A percentile compares a stretch with the other conserved stretches of the same genome.
Evolutionary conservation across 345 rosid genomes (phyloP).

Genomic region (Arabis hirsuta): DNA sequence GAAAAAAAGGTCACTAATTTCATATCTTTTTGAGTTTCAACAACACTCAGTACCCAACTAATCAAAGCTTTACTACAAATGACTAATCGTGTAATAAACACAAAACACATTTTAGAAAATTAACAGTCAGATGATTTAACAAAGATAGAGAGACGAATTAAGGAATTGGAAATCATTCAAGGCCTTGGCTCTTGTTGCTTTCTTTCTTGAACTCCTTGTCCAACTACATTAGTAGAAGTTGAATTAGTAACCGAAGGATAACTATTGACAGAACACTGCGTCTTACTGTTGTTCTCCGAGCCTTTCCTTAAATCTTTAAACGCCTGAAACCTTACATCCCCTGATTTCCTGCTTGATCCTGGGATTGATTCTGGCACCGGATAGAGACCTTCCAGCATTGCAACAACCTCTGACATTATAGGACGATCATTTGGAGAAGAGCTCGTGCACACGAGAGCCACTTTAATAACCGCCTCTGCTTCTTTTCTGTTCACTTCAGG

Average conservation of each 20-base stretch:
- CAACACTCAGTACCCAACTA: slow-evolving; percentile 11
- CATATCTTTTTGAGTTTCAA: not conserved
- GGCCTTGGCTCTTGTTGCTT: slow-evolving; percentile 25
- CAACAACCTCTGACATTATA: slow-evolving; percentile 62
- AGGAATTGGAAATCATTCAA: slow-evolving; percentile 4
- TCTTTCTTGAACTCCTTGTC: slow-evolving; percentile 21
- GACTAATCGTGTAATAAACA: slow-evolving; percentile 8
- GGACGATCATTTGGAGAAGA: slow-evolving; percentile 59
- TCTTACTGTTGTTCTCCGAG: slow-evolving; percentile 43
- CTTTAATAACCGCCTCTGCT: slow-evolving; percentile 50
- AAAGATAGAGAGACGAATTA: not conserved
- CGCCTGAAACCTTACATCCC: slow-evolving; percentile 54
- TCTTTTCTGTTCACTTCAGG: slow-evolving; percentile 49
- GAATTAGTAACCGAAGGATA: slow-evolving; percentile 40
- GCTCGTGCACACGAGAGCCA: slow-evolving; percentile 57
- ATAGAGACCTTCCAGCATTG: slow-evolving; percentile 55
- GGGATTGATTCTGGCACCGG: slow-evolving; percentile 47
- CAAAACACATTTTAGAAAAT: slow-evolving; percentile 15
- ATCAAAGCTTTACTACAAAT: not conserved
- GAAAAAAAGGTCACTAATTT: not conserved
- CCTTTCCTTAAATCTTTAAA: slow-evolving; percentile 51
- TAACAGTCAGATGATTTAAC: not conserved
- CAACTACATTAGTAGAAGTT: slow-evolving; percentile 26
- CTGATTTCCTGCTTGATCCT: slow-evolving; percentile 42
- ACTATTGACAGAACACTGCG: slow-evolving; percentile 41